A percentile compares a stretch with the other conserved stretches of the same genome.
phyloP scores from a whole-genome alignment of 192 early-diverging fungal species.

The Coemansia sp. region DNA sequence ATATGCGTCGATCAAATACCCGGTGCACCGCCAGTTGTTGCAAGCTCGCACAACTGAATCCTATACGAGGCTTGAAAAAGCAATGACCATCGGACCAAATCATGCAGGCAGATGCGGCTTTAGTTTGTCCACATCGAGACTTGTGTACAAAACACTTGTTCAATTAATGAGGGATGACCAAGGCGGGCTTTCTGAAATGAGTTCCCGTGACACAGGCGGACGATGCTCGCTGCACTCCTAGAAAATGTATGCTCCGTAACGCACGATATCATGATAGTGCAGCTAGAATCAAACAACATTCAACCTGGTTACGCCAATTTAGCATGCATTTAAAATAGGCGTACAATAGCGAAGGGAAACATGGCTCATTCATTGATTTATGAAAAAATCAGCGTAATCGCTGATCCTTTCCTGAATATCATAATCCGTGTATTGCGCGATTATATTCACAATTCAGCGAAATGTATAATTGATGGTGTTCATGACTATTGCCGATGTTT shows the following conservation, averaged over 20 bases:
- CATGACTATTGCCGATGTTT: not conserved
- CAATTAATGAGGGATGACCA: not conserved
- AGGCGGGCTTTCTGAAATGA: not conserved
- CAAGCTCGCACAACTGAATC: too few relatives aligned
- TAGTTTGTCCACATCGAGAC: too few relatives aligned
- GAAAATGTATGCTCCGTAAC: not conserved
- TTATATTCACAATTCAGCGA: too few relatives aligned
- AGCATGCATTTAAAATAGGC: not conserved
- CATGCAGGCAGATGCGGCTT: too few relatives aligned
- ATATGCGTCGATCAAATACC: too few relatives aligned
- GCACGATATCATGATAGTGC: not conserved
- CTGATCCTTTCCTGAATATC: too few relatives aligned
- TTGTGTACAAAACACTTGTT: not conserved
- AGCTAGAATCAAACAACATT: not conserved
- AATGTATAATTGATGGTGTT: too few relatives aligned
- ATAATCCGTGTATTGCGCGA: too few relatives aligned
- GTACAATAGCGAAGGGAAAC: not conserved
- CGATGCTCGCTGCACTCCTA: not conserved
- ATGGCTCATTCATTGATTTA: not conserved
- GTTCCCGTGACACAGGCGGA: not conserved
- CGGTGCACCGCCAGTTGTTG: too few relatives aligned
- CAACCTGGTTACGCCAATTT: not conserved
- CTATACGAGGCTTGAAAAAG: too few relatives aligned
- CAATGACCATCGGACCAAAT: too few relatives aligned
- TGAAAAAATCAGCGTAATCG: not conserved